Evolutionary conservation across 495 filamentous ascomycete species (phyloP).

Genomic region (Penicillium daleae): DNA sequence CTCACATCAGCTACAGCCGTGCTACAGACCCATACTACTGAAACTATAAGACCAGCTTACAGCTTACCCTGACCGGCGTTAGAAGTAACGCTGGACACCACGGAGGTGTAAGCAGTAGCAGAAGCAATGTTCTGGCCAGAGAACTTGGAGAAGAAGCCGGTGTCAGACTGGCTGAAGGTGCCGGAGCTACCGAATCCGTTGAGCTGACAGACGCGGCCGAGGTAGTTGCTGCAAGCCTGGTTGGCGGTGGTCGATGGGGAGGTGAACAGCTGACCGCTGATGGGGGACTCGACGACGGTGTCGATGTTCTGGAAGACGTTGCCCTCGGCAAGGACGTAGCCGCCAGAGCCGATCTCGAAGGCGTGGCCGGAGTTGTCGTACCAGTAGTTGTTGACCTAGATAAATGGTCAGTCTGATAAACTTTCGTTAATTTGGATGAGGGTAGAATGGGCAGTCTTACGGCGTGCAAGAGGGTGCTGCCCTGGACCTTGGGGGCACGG

Average conservation of each 20-base stretch:
- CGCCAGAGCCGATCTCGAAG: constrained; percentile 57
- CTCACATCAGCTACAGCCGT: not conserved
- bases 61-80: constrained; percentile 42
- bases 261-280: constrained; percentile 50
- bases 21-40: not conserved
- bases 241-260: constrained; percentile 40
- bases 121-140: constrained; percentile 52
- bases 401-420: not conserved
- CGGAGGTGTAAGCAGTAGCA: constrained; percentile 40
- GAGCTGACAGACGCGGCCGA: constrained; percentile 49
- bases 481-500: constrained; percentile 47
- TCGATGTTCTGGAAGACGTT: constrained; percentile 60
- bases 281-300: constrained; percentile 29
- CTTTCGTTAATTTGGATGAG: not conserved
- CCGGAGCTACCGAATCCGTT: constrained; percentile 53
- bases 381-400: constrained; percentile 64
- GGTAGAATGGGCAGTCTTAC: constrained; percentile 20
- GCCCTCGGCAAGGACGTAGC: constrained; percentile 59
- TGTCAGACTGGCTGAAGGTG: constrained; percentile 40
- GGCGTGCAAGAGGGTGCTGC: constrained; percentile 48
- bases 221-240: constrained; percentile 39
- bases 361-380: constrained; percentile 56
- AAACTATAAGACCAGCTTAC: not conserved
- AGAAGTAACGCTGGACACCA: constrained; percentile 36
- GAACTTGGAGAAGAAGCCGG: constrained; percentile 52